These are phyloP conservation scores for Termitomyces sp. DNA, from an alignment of 1,284 basidiomycete genomes.

Conservation along the genomic window DNA sequence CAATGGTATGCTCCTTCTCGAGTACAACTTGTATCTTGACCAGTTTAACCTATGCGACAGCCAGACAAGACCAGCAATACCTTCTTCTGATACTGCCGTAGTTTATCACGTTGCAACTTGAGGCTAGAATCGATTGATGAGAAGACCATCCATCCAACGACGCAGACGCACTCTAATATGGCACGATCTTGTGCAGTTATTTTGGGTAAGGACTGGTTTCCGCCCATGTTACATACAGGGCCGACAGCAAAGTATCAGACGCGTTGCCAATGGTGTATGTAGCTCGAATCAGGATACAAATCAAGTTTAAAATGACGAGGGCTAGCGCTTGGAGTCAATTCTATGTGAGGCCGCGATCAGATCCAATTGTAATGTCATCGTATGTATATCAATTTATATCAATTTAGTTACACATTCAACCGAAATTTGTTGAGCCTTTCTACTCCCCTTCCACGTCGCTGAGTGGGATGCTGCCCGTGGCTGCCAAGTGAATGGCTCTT, in stretches of 20 bases:
- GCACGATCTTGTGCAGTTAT: slow-evolving; percentile 92
- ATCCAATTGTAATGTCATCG: not conserved
- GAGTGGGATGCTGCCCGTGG: slow-evolving; percentile 23
- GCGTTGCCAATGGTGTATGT: not conserved
- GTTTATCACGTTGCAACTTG: slow-evolving; percentile 93
- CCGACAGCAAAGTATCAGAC: slow-evolving; percentile 3
- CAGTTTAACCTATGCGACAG: not conserved
- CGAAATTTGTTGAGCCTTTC: not conserved
- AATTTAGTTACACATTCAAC: not conserved
- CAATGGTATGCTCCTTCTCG: slow-evolving; percentile 86
- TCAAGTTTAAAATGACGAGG: not conserved
- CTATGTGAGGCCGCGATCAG: too few relatives aligned
- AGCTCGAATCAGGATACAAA: not conserved
- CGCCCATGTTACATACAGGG: slow-evolving; percentile 47
- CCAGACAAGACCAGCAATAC: slow-evolving; percentile 35
- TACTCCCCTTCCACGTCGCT: not conserved
- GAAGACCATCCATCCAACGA: not conserved
- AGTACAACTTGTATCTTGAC: slow-evolving; percentile 81
- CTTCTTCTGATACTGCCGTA: slow-evolving; percentile 93
- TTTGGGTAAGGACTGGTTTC: slow-evolving; percentile 77
- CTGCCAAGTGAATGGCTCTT: slow-evolving; percentile 29
- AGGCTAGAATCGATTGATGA: slow-evolving; percentile 44
- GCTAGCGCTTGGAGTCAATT: too few relatives aligned
- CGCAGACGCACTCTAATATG: slow-evolving; percentile 77
- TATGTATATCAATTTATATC: too few relatives aligned